phyloP scores from a whole-genome alignment of 1,284 basidiomycete genomes.

The Ganoderma sp. region DNA sequence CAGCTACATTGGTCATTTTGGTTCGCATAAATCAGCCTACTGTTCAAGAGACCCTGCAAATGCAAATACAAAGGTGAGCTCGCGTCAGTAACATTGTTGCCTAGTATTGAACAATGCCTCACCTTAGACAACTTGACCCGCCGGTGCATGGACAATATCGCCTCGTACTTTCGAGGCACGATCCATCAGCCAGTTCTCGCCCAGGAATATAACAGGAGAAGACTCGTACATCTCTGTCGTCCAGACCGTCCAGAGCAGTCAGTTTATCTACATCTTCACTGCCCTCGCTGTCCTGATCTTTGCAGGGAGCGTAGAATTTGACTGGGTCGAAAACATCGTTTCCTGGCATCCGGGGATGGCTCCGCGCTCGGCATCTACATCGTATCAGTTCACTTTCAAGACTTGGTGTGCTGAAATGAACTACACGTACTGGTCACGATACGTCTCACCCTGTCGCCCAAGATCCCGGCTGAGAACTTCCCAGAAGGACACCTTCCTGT shows the following conservation, averaged over 20 bases:
- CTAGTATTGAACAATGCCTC: constrained; percentile 18
- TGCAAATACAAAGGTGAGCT: neutral
- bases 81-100: neutral
- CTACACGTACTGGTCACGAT: constrained; percentile 44
- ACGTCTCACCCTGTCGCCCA: constrained; percentile 51
- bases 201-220: neutral
- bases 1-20: neutral
- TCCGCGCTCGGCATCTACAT: constrained; percentile 40
- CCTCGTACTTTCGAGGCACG: constrained; percentile 44
- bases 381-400: neutral
- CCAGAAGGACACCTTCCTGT: constrained; percentile 50
- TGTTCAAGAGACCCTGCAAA: neutral
- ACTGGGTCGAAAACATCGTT: neutral
- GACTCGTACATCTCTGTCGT: neutral
- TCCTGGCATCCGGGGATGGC: neutral
- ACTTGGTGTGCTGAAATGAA: neutral
- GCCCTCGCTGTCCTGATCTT: neutral
- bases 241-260: neutral
- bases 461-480: constrained; percentile 52
- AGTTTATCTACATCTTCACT: neutral
- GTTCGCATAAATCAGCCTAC: neutral
- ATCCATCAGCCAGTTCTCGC: neutral
- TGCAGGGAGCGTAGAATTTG: neutral
- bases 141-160: constrained; percentile 60
- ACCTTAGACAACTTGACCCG: constrained; percentile 66